Percentiles rank a stretch among this genome's conserved stretches.
Conservation (phyloP, 441 rosid species). For the Erysimum cheiri region DNA sequence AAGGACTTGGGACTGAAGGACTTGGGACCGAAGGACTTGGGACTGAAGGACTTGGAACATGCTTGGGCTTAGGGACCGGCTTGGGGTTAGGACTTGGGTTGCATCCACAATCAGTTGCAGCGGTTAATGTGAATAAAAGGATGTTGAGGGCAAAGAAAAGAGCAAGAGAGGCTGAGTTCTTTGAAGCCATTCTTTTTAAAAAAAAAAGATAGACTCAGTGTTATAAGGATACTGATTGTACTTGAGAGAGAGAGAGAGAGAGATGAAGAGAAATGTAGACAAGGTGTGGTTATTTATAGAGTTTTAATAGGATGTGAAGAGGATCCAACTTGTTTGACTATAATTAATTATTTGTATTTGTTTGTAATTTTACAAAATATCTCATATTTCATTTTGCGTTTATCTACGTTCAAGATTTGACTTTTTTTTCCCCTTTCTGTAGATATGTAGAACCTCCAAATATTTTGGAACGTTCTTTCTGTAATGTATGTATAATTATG, state of each 20-base stretch:
- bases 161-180: constrained; percentile 41
- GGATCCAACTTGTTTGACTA: constrained; percentile 20
- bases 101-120: constrained; percentile 40
- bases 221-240: constrained; percentile 8
- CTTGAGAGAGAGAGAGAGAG: constrained; percentile 17
- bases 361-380: background rate
- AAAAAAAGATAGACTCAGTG: background rate
- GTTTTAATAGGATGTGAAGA: constrained; percentile 10
- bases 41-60: background rate
- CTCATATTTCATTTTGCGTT: background rate
- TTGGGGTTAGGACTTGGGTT: constrained; percentile 19
- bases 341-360: background rate
- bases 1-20: too few species aligned
- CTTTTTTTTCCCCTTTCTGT: background rate
- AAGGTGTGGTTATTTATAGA: constrained; percentile 35
- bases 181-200: constrained; percentile 39
- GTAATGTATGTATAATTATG: background rate
- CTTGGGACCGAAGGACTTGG: constrained; percentile 7
- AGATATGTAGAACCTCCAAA: constrained; percentile 3
- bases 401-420: constrained; percentile 7
- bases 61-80: background rate
- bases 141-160: constrained; percentile 47
- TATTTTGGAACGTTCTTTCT: background rate
- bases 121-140: constrained; percentile 46
- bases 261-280: constrained; percentile 28